These are phyloP conservation scores for Microsporum ferrugineum DNA, from an alignment of 2,329 filamentous ascomycete genomes.

Conservation along the genomic window DNA sequence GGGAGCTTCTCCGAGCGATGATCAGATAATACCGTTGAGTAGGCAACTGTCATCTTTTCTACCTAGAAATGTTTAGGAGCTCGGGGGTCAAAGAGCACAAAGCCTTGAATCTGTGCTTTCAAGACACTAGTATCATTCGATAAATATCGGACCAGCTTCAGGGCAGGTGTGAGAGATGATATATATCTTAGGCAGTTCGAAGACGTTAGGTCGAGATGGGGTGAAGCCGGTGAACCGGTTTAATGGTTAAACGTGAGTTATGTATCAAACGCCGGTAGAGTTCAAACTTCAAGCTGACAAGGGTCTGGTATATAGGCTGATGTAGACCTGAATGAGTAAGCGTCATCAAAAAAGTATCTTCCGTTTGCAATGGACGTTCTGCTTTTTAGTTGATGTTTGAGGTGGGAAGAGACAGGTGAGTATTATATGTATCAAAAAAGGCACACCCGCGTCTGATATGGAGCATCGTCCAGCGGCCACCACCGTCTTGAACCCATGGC, in stretches of 20 bases:
- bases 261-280: background rate
- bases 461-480: background rate
- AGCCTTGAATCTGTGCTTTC: background rate
- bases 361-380: background rate
- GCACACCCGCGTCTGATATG: background rate
- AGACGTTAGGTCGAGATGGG: background rate
- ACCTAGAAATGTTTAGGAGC: background rate
- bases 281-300: background rate
- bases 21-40: slow-evolving; percentile 6
- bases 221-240: background rate
- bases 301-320: background rate
- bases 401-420: background rate
- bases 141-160: background rate
- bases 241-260: background rate
- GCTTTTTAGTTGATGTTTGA: background rate
- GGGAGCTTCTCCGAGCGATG: slow-evolving; percentile 9
- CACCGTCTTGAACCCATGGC: background rate
- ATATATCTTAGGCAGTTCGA: background rate
- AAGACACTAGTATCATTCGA: background rate
- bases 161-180: background rate
- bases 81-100: background rate
- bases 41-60: slow-evolving; percentile 11
- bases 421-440: background rate
- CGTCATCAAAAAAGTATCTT: background rate
- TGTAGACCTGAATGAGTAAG: background rate